These are phyloP conservation scores for Lentinula detonsa DNA, from an alignment of 768 basidiomycete genomes.

Conservation along the genomic window DNA sequence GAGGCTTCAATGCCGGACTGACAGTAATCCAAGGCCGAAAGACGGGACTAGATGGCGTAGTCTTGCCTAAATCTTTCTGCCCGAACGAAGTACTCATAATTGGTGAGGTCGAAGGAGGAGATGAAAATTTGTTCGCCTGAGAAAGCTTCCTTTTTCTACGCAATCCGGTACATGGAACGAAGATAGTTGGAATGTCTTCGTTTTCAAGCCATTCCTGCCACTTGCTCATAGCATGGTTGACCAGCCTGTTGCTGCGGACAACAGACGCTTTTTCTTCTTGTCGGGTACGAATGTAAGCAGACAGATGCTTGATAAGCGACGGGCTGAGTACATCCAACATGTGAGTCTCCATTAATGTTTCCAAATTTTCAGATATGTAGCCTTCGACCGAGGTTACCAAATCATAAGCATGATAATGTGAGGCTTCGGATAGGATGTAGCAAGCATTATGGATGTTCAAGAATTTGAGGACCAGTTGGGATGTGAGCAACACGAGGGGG, in stretches of 20 bases:
- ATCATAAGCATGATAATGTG: conserved; percentile 63
- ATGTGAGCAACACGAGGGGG: conserved; percentile 78
- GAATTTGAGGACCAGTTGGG: conserved; percentile 60
- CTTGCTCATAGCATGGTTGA: conserved; percentile 54
- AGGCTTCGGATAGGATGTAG: conserved; percentile 76
- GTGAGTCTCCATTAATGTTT: conserved; percentile 75
- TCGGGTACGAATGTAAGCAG: conserved; percentile 43
- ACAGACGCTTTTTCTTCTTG: conserved; percentile 67
- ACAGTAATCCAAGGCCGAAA: neutral
- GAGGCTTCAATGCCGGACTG: conserved; percentile 2
- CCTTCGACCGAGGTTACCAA: conserved; percentile 68
- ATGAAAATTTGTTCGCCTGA: conserved; percentile 22
- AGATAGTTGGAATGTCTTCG: conserved; percentile 61
- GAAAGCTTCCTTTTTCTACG: conserved; percentile 17
- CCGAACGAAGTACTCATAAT: neutral
- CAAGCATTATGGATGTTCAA: conserved; percentile 72
- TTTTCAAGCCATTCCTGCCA: conserved; percentile 58
- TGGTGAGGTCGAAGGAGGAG: conserved; percentile 13
- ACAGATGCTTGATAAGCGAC: conserved; percentile 62
- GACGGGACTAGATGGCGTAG: neutral
- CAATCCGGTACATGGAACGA: conserved; percentile 29
- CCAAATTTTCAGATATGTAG: conserved; percentile 81
- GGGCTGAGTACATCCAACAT: conserved; percentile 73
- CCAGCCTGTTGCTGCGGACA: conserved; percentile 49
- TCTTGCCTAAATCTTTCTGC: neutral